phyloP scores from a whole-genome alignment of 345 rosid genomes.

The Camelina laxa region DNA sequence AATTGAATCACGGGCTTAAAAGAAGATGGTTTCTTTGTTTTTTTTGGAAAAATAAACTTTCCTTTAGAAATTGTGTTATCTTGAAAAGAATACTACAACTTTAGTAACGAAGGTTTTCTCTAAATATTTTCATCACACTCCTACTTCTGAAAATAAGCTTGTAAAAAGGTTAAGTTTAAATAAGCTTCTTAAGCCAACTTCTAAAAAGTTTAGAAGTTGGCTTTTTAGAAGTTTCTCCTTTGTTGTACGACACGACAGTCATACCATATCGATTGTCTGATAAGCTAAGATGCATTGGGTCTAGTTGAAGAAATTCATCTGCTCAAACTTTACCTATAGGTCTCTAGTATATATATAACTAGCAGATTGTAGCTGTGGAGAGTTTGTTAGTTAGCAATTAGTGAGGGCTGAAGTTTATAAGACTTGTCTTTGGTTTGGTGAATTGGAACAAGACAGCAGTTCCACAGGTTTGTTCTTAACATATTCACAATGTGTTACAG shows the following conservation, averaged over 20 bases:
- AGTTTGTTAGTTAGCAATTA: not conserved
- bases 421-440: not conserved
- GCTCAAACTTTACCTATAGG: not conserved
- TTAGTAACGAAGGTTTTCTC: too few relatives aligned
- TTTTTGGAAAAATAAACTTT: too few relatives aligned
- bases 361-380: slow-evolving; percentile 8
- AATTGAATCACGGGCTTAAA: slow-evolving; percentile 38
- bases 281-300: not conserved
- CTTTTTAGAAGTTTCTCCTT: slow-evolving; percentile 18
- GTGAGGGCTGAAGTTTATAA: not conserved
- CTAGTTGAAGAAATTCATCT: slow-evolving; percentile 7
- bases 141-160: too few relatives aligned
- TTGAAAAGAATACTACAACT: too few relatives aligned
- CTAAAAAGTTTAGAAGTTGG: too few relatives aligned
- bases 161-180: too few relatives aligned
- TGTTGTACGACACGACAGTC: slow-evolving; percentile 51
- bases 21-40: not conserved
- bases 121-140: too few relatives aligned
- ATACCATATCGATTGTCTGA: slow-evolving; percentile 46
- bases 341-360: not conserved
- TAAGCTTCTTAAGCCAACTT: too few relatives aligned
- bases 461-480: not conserved
- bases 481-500: not conserved
- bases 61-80: too few relatives aligned
- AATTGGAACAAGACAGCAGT: not conserved